Evolutionary conservation across 371 early-diverging fungal genomes (phyloP).

Genomic region (Nematocida ausubeli): DNA sequence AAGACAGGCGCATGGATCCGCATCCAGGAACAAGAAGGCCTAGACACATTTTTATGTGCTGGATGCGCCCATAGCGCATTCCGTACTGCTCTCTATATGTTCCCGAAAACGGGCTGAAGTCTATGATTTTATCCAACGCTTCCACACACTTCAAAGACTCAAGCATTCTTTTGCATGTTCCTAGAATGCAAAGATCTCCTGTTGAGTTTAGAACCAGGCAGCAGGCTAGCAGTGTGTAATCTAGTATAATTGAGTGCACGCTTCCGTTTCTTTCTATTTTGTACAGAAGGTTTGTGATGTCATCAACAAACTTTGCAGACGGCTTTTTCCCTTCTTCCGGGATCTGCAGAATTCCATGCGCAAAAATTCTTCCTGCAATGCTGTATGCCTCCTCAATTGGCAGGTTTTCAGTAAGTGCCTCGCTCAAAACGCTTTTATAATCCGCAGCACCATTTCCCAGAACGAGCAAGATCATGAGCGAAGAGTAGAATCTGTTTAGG

Average conservation of each 20-base stretch:
- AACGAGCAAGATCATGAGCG: constrained; percentile 27
- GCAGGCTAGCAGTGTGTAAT: constrained; percentile 39
- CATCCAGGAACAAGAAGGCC: constrained; percentile 42
- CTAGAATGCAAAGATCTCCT: constrained; percentile 31
- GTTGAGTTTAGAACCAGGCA: constrained; percentile 46
- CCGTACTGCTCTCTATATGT: constrained; percentile 54
- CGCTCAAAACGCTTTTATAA: constrained; percentile 5
- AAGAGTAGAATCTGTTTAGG: constrained; percentile 39
- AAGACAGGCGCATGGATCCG: constrained; percentile 14
- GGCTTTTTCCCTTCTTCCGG: constrained; percentile 14
- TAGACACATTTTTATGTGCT: constrained; percentile 57
- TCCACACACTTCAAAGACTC: constrained; percentile 1
- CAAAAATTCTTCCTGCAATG: constrained; percentile 46
- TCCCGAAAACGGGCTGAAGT: constrained; percentile 37
- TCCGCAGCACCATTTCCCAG: not conserved
- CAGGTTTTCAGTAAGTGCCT: not conserved
- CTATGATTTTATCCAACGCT: not conserved
- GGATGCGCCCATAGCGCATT: constrained; percentile 48
- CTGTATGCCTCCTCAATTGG: constrained; percentile 25
- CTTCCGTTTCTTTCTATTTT: constrained; percentile 10
- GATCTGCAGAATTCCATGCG: constrained; percentile 16
- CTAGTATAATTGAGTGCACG: constrained; percentile 19
- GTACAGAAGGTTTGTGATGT: constrained; percentile 38
- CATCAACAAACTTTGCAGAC: not conserved
- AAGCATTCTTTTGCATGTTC: constrained; percentile 34